Evolutionary conservation across 2,329 filamentous ascomycete genomes (phyloP), one percentile per base, ranked within the genome.

Genomic region (Fusarium acutatum): DNA sequence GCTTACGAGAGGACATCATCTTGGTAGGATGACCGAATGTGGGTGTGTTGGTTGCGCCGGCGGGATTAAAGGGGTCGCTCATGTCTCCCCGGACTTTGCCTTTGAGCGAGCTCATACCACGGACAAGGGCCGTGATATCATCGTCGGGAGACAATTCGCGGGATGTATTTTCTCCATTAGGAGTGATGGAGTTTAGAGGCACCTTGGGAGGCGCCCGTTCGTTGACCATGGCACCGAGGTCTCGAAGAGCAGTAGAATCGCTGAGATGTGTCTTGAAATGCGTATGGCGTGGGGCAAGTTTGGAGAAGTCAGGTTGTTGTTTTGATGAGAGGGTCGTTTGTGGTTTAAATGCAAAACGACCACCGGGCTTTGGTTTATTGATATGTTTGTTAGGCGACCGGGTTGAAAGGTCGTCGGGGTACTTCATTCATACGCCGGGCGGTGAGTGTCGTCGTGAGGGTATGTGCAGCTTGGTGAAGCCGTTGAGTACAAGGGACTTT

Each of bases 1-100:
- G 86, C 77, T 89, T 88, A 78, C 86, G 85, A 77, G 84, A 85
- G 46, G 86, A 86, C 77, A 84, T 79, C 75, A 86, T 82, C 77
- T 84, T 84, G 54, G 79, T 79, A 44, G 83, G 80, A 61, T 85
- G 84, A 5, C 82, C 81, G 73, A 83, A 82, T 24, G 79, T 77
- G 59, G 81, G 79, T 41, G 70, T 59, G 75, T 70, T 67, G 24
- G 71, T 69, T 44, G 71, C 71, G 38, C 52, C 61, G 14, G 50
- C 46, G 11, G 57, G 52, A 28, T 71, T 65, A n/a, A 71, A 73
- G 13, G 69, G 64, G 30, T 73, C 58, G 54, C 53, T 49, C 54
- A 59, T 41, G 13, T 56, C 65, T 35, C 71, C 63, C 62, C 73
- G 69, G 38, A 75, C 73, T 41, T 73, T 68, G 62, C 69, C 41